Conservation (phyloP, 2,329 filamentous ascomycete genomes). For the Alternaria atra region DNA sequence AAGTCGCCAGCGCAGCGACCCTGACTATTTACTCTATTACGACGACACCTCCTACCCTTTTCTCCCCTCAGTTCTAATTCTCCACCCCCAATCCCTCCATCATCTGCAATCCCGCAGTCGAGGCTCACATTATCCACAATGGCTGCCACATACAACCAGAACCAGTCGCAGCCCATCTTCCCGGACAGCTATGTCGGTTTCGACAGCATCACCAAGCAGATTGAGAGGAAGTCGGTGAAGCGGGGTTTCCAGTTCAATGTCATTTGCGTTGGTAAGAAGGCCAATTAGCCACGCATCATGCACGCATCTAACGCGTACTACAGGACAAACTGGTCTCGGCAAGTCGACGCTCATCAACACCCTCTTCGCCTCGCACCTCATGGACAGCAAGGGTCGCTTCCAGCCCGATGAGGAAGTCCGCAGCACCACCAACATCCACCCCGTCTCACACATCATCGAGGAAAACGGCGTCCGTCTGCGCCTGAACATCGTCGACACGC, state of each 20-base stretch:
- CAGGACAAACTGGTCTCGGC: conserved; percentile 97
- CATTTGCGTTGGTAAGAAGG: conserved; percentile 90
- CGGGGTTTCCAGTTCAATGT: conserved; percentile 99
- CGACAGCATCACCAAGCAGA: conserved; percentile 99
- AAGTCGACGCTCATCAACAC: conserved; percentile 99
- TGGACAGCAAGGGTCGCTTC: conserved; percentile 97
- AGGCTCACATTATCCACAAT: conserved; percentile 56
- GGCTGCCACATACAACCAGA: conserved; percentile 70
- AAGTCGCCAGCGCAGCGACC: conserved; percentile 49
- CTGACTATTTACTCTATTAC: conserved; percentile 42
- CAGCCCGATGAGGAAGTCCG: conserved; percentile 91
- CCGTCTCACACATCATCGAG: conserved; percentile 98
- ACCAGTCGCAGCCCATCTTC: conserved; percentile 71
- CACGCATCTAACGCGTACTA: conserved; percentile 15
- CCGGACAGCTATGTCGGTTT: conserved; percentile 99
- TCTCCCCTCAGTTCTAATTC: conserved; percentile 11
- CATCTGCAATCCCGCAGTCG: conserved; percentile 23
- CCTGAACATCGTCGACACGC: conserved; percentile 98
- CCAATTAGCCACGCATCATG: background rate
- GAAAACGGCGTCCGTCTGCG: conserved; percentile 98
- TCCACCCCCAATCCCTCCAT: conserved; percentile 20
- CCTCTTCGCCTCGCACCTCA: conserved; percentile 99
- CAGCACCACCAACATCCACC: conserved; percentile 96
- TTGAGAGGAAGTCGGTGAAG: conserved; percentile 99
- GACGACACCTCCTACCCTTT: conserved; percentile 23